Percentiles rank a stretch among this genome's conserved stretches.
Evolutionary conservation across 225 moss, liverwort and hornwort species (phyloP).

Genomic region (Pseudisothecium myosuroides): DNA sequence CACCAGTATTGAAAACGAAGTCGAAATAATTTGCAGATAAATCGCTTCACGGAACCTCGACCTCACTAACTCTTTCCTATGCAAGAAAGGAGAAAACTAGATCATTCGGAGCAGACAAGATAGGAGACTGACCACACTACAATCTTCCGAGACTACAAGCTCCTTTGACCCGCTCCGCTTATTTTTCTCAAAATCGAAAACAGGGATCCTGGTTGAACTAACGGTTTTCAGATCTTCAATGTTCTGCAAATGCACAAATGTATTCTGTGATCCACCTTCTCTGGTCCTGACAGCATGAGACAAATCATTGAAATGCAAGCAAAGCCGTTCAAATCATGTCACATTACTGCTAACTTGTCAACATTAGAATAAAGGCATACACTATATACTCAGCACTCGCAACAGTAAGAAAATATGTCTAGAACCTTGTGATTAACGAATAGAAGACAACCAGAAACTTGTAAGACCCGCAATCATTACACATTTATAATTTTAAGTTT

Average conservation of each 20-base stretch:
- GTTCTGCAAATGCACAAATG: constrained; percentile 39
- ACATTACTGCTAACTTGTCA: neutral
- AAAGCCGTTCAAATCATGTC: neutral
- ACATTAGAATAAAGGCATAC: neutral
- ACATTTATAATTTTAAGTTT: neutral
- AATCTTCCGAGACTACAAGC: constrained; percentile 63
- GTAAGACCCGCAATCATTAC: neutral
- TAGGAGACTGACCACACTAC: constrained; percentile 61
- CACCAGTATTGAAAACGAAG: constrained; percentile 1
- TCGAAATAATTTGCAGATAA: constrained; percentile 8
- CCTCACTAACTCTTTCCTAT: neutral
- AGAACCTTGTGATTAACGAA: neutral
- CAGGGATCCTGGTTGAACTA: constrained; percentile 60
- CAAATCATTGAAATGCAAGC: constrained; percentile 1
- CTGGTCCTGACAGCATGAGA: neutral
- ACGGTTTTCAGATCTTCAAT: constrained; percentile 58
- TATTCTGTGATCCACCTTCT: neutral
- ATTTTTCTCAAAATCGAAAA: constrained; percentile 72
- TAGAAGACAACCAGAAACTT: neutral
- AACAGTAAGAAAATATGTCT: neutral
- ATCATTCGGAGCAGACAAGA: constrained; percentile 1
- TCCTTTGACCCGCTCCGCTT: constrained; percentile 61
- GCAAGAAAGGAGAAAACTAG: neutral
- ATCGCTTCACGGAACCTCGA: neutral
- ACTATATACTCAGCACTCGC: neutral